Evolutionary conservation across 768 basidiomycete genomes (phyloP).

Genomic region (Phylloporus rhodoxanthus): DNA sequence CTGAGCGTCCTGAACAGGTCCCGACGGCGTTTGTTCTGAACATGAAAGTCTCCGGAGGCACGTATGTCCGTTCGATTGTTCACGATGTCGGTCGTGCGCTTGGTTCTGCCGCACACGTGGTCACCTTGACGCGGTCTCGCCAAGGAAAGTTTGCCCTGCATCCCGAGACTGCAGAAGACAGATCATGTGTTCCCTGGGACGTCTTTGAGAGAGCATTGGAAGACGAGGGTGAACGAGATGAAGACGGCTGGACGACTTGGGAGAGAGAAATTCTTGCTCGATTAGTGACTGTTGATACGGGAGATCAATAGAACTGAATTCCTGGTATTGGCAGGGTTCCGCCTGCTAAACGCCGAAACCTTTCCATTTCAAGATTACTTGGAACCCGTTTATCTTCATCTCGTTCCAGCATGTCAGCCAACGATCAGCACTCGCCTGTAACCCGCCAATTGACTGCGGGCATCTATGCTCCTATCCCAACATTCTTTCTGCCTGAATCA

Average conservation of each 20-base stretch:
- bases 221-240: conserved; percentile 49
- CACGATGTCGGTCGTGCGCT: conserved; percentile 85
- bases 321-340: no score
- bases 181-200: conserved; percentile 66
- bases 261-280: conserved; percentile 71
- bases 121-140: conserved; percentile 79
- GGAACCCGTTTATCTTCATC: neutral
- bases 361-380: neutral
- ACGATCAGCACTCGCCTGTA: neutral
- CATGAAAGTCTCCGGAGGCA: conserved; percentile 94
- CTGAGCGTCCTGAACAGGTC: conserved; percentile 31
- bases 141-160: conserved; percentile 75
- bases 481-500: conserved; percentile 70
- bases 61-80: conserved; percentile 93
- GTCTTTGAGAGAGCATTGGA: conserved; percentile 58
- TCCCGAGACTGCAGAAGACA: conserved; percentile 47
- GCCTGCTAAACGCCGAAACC: neutral
- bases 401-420: neutral
- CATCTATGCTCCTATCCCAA: conserved; percentile 80
- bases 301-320: conserved; percentile 12
- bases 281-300: conserved; percentile 49
- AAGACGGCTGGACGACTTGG: conserved; percentile 73
- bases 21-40: conserved; percentile 80
- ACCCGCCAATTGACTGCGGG: conserved; percentile 62
- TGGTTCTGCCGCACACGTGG: conserved; percentile 89